Evolutionary conservation across 1,284 basidiomycete species (phyloP).

Genomic region (Pholiota adiposa): DNA sequence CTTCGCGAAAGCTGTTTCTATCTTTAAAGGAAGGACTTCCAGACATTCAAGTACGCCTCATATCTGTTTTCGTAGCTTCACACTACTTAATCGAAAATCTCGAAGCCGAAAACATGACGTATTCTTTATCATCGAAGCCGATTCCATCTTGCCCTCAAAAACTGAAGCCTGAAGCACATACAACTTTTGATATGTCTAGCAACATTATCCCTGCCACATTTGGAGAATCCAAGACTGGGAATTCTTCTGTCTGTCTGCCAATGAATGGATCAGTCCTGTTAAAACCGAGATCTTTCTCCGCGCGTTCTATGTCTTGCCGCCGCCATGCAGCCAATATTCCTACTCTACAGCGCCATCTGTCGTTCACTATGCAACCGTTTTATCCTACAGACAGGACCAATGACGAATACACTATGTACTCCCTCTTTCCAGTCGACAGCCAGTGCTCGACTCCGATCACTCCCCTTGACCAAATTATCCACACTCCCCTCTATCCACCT

Average conservation of each 20-base stretch:
- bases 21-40: no score
- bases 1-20: no score
- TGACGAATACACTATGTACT: neutral
- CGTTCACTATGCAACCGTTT: neutral
- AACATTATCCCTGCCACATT: no score
- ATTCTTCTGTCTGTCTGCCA: neutral
- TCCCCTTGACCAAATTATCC: slow-evolving; percentile 15
- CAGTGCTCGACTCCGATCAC: slow-evolving; percentile 10
- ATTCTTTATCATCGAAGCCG: no score
- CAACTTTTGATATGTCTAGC: no score
- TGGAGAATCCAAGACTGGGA: neutral
- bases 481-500: slow-evolving; percentile 14
- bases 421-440: neutral
- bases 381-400: neutral
- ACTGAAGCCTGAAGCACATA: no score
- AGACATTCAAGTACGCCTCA: no score
- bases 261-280: no score
- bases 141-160: no score
- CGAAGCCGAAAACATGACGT: no score
- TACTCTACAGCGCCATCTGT: slow-evolving; percentile 1
- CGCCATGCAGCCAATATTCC: slow-evolving; percentile 5
- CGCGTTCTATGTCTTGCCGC: slow-evolving; percentile 2
- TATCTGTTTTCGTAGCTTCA: no score
- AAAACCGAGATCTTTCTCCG: neutral
- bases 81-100: no score